A percentile compares a stretch with the other conserved stretches of the same genome.
These are phyloP conservation scores for Cutaneotrichosporon cutaneum DNA, from an alignment of 1,284 basidiomycete species.

Conservation along the genomic window DNA sequence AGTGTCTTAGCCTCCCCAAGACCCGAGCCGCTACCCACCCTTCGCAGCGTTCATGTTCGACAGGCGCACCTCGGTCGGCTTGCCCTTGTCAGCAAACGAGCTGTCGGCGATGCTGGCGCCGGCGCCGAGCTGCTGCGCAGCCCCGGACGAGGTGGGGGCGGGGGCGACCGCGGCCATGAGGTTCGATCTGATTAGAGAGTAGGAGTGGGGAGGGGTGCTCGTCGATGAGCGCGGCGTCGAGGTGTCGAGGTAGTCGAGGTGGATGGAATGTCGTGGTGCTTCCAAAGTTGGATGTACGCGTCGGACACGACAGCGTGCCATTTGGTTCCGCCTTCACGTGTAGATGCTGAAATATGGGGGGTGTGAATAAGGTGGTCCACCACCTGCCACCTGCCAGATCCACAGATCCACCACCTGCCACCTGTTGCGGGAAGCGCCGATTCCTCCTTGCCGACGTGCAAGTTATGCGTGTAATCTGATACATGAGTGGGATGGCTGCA, in stretches of 20 bases:
- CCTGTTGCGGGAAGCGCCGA: too few relatives aligned
- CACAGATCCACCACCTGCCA: too few relatives aligned
- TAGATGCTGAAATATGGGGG: background rate
- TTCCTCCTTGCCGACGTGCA: too few relatives aligned
- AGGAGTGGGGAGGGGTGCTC: constrained; percentile 1
- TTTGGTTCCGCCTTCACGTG: constrained; percentile 3
- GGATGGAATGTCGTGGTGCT: constrained; percentile 24
- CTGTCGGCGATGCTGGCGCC: constrained; percentile 38
- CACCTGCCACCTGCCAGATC: too few relatives aligned
- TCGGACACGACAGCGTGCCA: background rate
- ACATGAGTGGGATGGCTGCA: too few relatives aligned
- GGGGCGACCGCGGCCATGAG: constrained; percentile 15
- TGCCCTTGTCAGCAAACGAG: constrained; percentile 51
- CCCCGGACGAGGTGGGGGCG: constrained; percentile 19
- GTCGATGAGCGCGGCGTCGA: background rate
- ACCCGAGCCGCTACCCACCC: constrained; percentile 57
- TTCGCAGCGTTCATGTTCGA: constrained; percentile 97
- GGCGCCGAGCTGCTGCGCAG: constrained; percentile 18
- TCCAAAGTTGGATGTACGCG: constrained; percentile 15
- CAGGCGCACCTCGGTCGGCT: constrained; percentile 73
- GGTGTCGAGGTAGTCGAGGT: too few relatives aligned
- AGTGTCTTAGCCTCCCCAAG: background rate
- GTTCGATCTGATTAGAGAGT: constrained; percentile 29
- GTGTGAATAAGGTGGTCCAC: too few relatives aligned
- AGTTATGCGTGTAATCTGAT: too few relatives aligned